Evolutionary conservation across 768 basidiomycete species (phyloP).

Genomic region (Mycena vitilis): DNA sequence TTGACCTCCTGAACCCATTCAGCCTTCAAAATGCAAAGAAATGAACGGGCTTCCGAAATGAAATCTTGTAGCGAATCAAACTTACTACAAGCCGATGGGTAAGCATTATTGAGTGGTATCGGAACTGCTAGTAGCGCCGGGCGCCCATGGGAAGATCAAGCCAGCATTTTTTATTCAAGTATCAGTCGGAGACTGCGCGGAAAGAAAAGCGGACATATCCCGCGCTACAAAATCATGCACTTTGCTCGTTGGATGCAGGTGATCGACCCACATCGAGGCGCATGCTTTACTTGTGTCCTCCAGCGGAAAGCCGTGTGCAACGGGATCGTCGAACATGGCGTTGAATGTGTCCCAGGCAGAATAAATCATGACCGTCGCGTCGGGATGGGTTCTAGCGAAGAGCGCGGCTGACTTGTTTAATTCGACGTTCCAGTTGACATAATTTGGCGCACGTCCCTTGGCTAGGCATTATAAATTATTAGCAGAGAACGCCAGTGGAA

Average conservation of each 20-base stretch:
- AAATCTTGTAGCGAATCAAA: too few relatives aligned
- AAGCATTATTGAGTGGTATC: too few relatives aligned
- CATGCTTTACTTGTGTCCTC: conserved; percentile 39
- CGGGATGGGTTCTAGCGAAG: conserved; percentile 47
- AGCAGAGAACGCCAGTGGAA: background rate
- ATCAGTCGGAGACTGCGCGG: conserved; percentile 14
- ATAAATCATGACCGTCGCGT: conserved; percentile 51
- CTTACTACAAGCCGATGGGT: too few relatives aligned
- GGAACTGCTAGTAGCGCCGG: too few relatives aligned
- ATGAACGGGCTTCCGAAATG: too few relatives aligned
- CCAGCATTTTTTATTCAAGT: background rate
- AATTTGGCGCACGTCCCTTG: conserved; percentile 10
- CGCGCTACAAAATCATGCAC: conserved; percentile 51
- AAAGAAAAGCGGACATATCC: conserved; percentile 43
- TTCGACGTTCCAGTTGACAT: conserved; percentile 49
- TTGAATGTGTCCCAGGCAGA: conserved; percentile 54
- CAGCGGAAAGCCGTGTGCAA: conserved; percentile 43
- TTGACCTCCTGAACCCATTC: too few relatives aligned
- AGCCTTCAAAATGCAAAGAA: too few relatives aligned
- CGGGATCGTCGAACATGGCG: conserved; percentile 49
- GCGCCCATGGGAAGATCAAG: too few relatives aligned
- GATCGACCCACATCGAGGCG: conserved; percentile 52
- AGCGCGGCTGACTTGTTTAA: conserved; percentile 39
- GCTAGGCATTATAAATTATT: background rate
- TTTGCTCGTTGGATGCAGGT: conserved; percentile 51